Evolutionary conservation across 345 rosid genomes (phyloP).

Genomic region (Linum usitatissimum): DNA sequence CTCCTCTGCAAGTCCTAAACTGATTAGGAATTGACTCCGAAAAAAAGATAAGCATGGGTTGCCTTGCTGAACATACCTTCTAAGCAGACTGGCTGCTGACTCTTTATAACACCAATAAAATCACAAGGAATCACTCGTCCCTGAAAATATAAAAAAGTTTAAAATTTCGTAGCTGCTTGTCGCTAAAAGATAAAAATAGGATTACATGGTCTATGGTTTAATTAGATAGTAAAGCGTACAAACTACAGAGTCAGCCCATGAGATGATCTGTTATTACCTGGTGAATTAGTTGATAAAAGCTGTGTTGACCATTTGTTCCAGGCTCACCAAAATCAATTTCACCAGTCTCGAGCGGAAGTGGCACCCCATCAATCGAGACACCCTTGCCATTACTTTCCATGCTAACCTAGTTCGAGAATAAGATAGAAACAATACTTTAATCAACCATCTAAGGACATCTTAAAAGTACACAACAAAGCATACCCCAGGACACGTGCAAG

Average conservation of each 20-base stretch:
- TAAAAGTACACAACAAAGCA: neutral
- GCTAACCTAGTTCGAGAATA: constrained; percentile 47
- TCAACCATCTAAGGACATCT: constrained; percentile 7
- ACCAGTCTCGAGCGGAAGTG: constrained; percentile 81
- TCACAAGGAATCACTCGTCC: constrained; percentile 94
- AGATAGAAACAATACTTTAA: constrained; percentile 10
- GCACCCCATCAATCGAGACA: constrained; percentile 79
- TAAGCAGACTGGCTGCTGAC: constrained; percentile 89
- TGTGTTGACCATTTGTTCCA: constrained; percentile 96
- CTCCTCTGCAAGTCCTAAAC: constrained; percentile 47
- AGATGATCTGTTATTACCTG: constrained; percentile 40
- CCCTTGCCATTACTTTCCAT: constrained; percentile 99
- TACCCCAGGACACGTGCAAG: neutral
- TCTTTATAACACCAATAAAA: constrained; percentile 74
- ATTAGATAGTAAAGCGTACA: neutral
- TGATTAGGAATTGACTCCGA: neutral
- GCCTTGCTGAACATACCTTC: constrained; percentile 37
- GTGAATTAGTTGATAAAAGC: constrained; percentile 98
- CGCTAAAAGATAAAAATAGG: neutral
- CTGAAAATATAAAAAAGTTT: constrained; percentile 29
- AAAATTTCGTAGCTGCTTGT: neutral
- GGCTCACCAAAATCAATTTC: constrained; percentile 99
- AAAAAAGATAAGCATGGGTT: neutral
- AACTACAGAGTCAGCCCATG: neutral
- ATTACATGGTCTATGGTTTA: neutral